phyloP scores from a whole-genome alignment of 768 basidiomycete genomes.

The Lyophyllum shimeji region DNA sequence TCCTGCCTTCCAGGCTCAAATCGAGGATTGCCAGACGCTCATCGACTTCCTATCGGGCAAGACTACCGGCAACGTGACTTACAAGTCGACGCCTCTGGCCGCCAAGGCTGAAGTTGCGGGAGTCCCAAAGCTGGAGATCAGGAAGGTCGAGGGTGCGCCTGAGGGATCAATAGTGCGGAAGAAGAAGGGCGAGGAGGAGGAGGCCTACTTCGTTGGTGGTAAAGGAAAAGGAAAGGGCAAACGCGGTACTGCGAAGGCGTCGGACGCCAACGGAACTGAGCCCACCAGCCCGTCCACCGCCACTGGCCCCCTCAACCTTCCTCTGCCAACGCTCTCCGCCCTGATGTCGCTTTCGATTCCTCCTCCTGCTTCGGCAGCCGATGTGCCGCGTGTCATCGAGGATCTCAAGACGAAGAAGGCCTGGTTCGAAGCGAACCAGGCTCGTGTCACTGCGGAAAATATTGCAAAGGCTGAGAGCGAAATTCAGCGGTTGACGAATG shows the following conservation, averaged over 20 bases:
- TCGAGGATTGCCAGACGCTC: slow-evolving; percentile 95
- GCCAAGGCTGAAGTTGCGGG: slow-evolving; percentile 50
- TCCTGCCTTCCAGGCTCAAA: slow-evolving; percentile 90
- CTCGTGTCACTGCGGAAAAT: slow-evolving; percentile 74
- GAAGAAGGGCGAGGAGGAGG: slow-evolving; percentile 91
- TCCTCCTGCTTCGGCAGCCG: slow-evolving; percentile 73
- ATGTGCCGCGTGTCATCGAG: slow-evolving; percentile 82
- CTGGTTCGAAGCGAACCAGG: slow-evolving; percentile 94
- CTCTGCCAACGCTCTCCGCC: slow-evolving; percentile 84
- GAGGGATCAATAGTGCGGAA: slow-evolving; percentile 76
- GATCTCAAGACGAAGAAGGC: slow-evolving; percentile 92
- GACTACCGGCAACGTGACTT: slow-evolving; percentile 40
- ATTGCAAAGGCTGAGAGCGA: slow-evolving; percentile 77
- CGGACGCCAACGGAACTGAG: slow-evolving; percentile 33
- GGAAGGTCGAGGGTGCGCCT: slow-evolving; percentile 74
- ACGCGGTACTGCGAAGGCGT: slow-evolving; percentile 46
- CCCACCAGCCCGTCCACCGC: slow-evolving; percentile 25
- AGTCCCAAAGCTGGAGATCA: slow-evolving; percentile 79
- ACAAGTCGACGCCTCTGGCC: slow-evolving; percentile 39
- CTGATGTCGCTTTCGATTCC: slow-evolving; percentile 88
- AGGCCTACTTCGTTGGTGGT: slow-evolving; percentile 73
- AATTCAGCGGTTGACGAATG: slow-evolving; percentile 58
- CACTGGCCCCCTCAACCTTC: slow-evolving; percentile 59
- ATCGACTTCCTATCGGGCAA: slow-evolving; percentile 83
- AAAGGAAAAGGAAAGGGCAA: slow-evolving; percentile 69